Evolutionary conservation across 2,329 filamentous ascomycete species (phyloP).

Genomic region (Tolypocladium amazonense): DNA sequence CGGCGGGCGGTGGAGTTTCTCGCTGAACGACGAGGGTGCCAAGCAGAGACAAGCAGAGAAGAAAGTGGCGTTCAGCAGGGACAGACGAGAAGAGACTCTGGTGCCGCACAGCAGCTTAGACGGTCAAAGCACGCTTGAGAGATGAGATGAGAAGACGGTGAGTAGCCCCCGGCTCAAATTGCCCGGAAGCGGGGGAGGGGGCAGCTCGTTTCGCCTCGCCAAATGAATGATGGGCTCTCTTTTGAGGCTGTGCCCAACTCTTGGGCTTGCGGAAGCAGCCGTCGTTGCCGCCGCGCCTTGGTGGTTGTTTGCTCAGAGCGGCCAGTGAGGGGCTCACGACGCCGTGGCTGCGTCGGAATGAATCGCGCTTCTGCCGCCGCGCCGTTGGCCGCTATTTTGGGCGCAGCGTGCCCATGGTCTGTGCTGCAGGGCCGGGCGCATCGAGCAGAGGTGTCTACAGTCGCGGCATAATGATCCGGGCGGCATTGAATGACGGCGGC

Average conservation of each 20-base stretch:
- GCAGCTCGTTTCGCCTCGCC: not conserved
- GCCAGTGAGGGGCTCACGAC: not conserved
- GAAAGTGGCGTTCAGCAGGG: not conserved
- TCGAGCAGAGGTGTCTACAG: not conserved
- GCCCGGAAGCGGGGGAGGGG: not conserved
- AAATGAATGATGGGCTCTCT: not conserved
- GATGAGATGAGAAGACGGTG: not conserved
- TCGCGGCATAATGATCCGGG: no score
- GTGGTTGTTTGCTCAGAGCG: not conserved
- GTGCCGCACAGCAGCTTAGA: not conserved
- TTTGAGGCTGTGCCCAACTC: not conserved
- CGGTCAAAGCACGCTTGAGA: not conserved
- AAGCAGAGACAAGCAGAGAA: not conserved
- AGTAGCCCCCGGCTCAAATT: not conserved
- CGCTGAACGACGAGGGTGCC: not conserved
- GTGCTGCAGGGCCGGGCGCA: not conserved
- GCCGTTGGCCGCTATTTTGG: not conserved
- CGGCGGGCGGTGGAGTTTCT: not conserved
- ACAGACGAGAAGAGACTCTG: not conserved
- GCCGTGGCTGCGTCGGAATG: not conserved
- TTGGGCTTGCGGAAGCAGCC: not conserved
- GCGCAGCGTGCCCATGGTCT: not conserved
- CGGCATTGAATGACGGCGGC: not conserved
- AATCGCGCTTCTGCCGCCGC: not conserved
- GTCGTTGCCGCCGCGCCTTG: not conserved